Conservation (phyloP, 179 eudicot genomes). For the Actinidia arguta region DNA sequence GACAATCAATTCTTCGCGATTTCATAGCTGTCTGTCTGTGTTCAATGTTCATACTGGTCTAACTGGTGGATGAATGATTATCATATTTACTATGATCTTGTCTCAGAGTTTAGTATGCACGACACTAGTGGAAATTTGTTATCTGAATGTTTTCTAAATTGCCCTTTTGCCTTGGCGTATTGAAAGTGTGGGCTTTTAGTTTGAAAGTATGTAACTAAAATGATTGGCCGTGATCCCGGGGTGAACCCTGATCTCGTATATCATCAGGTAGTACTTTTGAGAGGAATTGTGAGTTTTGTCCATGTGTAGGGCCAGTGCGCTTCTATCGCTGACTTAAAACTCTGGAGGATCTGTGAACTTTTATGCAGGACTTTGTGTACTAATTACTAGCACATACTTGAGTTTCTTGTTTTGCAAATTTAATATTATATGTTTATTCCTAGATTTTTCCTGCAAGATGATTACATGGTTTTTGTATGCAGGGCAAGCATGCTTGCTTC, state of each 20-base stretch:
- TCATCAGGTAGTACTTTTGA: neutral
- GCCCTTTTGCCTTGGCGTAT: neutral
- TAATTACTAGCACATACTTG: neutral
- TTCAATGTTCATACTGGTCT: neutral
- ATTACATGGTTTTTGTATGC: conserved; percentile 30
- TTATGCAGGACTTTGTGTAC: neutral
- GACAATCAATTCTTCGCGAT: neutral
- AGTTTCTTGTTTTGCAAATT: conserved; percentile 1
- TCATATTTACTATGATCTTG: neutral
- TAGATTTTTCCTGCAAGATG: neutral
- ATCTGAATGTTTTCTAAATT: neutral
- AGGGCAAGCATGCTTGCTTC: conserved; percentile 81
- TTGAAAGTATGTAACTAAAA: neutral
- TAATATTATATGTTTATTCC: neutral
- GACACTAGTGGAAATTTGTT: neutral
- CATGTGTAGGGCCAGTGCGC: neutral
- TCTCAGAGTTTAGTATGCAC: neutral
- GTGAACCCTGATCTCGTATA: neutral
- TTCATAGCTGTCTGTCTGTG: neutral
- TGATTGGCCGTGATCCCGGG: neutral
- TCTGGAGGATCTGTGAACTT: conserved; percentile 4
- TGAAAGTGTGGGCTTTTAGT: neutral
- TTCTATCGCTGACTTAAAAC: neutral
- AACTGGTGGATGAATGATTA: neutral
- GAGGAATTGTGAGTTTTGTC: conserved; percentile 1